Percentiles rank a stretch among this genome's conserved stretches.
Conservation (phyloP, 257 asterid genomes). For the Solanum gracilifrons region DNA sequence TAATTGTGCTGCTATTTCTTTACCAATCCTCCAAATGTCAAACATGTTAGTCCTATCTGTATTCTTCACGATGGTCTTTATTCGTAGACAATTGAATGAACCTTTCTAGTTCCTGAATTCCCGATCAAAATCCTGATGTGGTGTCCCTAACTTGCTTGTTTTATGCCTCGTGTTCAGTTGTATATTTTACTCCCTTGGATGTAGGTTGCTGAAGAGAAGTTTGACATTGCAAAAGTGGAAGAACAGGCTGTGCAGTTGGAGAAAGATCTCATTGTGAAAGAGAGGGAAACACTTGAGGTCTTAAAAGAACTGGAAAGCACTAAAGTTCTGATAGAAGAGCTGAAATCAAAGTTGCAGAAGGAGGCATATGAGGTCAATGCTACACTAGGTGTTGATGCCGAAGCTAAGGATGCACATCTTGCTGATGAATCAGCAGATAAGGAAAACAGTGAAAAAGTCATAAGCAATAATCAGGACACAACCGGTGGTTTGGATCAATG, state of each 20-base stretch:
- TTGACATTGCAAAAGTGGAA: slow-evolving; percentile 49
- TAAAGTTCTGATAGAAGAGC: slow-evolving; percentile 44
- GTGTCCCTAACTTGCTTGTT: not conserved
- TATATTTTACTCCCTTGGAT: not conserved
- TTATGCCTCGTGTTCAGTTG: not conserved
- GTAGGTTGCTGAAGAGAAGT: slow-evolving; percentile 3
- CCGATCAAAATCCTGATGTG: not conserved
- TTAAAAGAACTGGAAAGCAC: slow-evolving; percentile 66
- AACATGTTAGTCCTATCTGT: not conserved
- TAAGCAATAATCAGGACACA: not conserved
- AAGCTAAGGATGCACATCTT: not conserved
- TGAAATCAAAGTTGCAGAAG: slow-evolving; percentile 52
- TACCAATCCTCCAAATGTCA: not conserved
- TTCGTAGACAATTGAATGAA: not conserved
- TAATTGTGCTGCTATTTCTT: not conserved
- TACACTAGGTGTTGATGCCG: slow-evolving; percentile 9
- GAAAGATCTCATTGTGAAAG: slow-evolving; percentile 50
- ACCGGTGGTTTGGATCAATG: slow-evolving; percentile 7
- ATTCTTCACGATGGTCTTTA: not conserved
- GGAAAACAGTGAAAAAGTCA: not conserved
- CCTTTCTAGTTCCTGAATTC: not conserved
- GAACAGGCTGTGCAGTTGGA: slow-evolving; percentile 65
- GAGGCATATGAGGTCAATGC: slow-evolving; percentile 42
- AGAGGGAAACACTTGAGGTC: slow-evolving; percentile 70
- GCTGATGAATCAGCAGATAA: not conserved